Evolutionary conservation across 306 rosid species (phyloP).

Genomic region (Prunus armeniaca): DNA sequence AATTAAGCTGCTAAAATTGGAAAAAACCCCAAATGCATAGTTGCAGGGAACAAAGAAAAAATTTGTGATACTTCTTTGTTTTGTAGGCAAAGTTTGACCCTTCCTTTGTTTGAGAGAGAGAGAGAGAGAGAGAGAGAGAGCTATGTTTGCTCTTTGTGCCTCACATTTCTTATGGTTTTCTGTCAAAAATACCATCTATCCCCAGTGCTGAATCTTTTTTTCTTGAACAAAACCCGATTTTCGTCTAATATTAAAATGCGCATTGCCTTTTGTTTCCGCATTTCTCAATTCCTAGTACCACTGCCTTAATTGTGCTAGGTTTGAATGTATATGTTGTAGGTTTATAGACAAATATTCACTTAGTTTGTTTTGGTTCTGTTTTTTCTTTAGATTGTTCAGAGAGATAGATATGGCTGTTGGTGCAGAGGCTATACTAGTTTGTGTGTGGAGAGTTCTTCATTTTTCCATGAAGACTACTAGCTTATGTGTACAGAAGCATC

Average conservation of each 20-base stretch:
- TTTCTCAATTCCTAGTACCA: background rate
- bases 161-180: constrained; percentile 24
- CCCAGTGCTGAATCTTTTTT: background rate
- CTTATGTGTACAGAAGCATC: constrained; percentile 43
- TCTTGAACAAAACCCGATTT: constrained; percentile 12
- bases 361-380: background rate
- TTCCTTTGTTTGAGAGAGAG: constrained; percentile 1
- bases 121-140: too few species aligned
- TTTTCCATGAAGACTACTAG: constrained; percentile 34
- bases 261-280: background rate
- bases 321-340: constrained; percentile 1
- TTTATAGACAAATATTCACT: background rate
- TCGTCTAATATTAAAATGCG: background rate
- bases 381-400: background rate
- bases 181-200: background rate
- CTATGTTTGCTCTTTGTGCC: constrained; percentile 26
- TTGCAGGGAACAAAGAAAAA: constrained; percentile 23
- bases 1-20: constrained; percentile 37
- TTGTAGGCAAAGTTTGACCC: constrained; percentile 24
- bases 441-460: constrained; percentile 30
- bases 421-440: constrained; percentile 41
- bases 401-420: constrained; percentile 53
- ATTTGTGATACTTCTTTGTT: constrained; percentile 29
- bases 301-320: background rate
- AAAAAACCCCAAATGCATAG: constrained; percentile 26